phyloP scores from a whole-genome alignment of 331 rosid genomes.

The Telfairia occidentalis region DNA sequence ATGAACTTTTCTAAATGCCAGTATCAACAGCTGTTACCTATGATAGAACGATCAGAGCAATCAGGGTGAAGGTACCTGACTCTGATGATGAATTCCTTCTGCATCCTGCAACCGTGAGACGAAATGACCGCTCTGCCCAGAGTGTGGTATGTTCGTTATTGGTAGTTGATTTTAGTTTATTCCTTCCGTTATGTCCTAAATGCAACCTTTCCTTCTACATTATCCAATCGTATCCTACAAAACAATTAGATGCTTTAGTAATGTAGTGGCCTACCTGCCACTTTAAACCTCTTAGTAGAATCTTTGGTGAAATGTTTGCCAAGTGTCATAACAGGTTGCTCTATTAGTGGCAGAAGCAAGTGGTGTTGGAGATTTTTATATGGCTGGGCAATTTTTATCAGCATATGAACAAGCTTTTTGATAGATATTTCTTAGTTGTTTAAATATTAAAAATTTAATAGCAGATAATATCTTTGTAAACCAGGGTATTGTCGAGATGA shows the following conservation, averaged over 20 bases:
- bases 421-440: not conserved
- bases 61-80: conserved; percentile 83
- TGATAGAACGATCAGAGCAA: conserved; percentile 69
- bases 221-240: not conserved
- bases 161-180: not conserved
- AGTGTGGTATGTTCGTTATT: conserved; percentile 65
- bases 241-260: not conserved
- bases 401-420: not conserved
- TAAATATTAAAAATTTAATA: not conserved
- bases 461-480: not conserved
- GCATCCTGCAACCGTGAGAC: conserved; percentile 96
- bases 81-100: conserved; percentile 80
- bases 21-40: conserved; percentile 93
- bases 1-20: conserved; percentile 18
- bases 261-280: not conserved
- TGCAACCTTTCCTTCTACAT: not conserved
- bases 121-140: conserved; percentile 94
- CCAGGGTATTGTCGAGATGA: not conserved
- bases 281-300: not conserved
- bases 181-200: not conserved
- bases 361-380: not conserved
- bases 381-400: not conserved
- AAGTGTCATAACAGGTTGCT: not conserved
- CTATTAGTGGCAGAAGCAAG: not conserved
- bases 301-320: not conserved